Base-by-base conservation (phyloP, 2,329 filamentous ascomycete species). In the Cercospora janseana region DNA sequence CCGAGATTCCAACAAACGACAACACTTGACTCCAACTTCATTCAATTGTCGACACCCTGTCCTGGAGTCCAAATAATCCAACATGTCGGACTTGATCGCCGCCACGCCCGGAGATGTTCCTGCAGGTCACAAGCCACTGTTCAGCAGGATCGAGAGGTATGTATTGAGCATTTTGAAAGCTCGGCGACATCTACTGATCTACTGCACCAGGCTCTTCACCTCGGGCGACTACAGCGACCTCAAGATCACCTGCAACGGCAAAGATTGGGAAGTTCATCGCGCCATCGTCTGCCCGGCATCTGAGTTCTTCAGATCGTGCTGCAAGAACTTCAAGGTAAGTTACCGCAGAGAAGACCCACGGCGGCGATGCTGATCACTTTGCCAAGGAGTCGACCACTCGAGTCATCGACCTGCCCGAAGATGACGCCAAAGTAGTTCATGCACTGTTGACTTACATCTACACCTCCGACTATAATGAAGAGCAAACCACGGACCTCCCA, bases 231-330 rank as follows among this genome's bases (percentile, higher is more conserved):
- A 38, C 15, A 38, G 34, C 18, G 60, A 65, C 12, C 41, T 65
- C 0, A 58, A 32, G 6, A 54, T 65, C 46, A 46, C 20, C 9
- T 60, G 62, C 21, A 52, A 54, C 5, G 44, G 47, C 8, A 42
- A 45, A 16, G 34, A 18, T 7, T 60, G 54, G 47, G 43, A 41
- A 13, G 62, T 61, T 4, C 60, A 65, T 41, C 60, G 61, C 35
- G 26, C 26, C 2, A 53, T 63, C 18, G 28, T 65, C 6, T 64
- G 61, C 23, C 3, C 49, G 8, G 60, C 57, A 8, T 63, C 56
- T 6, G 47, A 53, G 1, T 64, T 56, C 51, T 62, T 65, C 29
- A 10, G 20, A 10, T 15, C 31, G n/a, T 35, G 29, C 29, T 32
- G 29, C 29, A 3, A 32, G 4, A 13, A 38, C 9, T 38, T 38